Conservation (phyloP, 106 monocot species). For the Alisma plantagoaquatica region DNA sequence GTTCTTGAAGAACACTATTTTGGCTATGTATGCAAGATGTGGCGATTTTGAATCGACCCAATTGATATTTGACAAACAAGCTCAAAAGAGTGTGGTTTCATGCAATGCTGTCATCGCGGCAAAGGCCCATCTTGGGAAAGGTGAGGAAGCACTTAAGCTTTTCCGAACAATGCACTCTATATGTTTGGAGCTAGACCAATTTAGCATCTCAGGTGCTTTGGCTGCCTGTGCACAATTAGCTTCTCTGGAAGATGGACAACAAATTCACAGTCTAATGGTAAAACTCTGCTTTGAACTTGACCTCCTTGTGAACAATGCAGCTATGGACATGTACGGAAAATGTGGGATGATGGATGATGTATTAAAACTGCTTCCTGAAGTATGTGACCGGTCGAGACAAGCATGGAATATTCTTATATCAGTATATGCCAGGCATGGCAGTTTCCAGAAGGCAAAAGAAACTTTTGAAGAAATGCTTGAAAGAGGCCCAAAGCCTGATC, state of each 20-base stretch:
- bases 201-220: constrained; percentile 46
- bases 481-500: constrained; percentile 53
- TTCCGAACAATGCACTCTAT: constrained; percentile 36
- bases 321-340: constrained; percentile 96
- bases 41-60: constrained; percentile 55
- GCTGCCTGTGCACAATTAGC: constrained; percentile 60
- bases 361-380: constrained; percentile 46
- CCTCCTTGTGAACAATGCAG: constrained; percentile 46
- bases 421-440: constrained; percentile 52
- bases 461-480: constrained; percentile 55
- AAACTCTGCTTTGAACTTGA: constrained; percentile 52
- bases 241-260: constrained; percentile 63
- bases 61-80: constrained; percentile 35
- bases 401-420: constrained; percentile 90
- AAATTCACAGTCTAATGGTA: constrained; percentile 50
- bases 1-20: constrained; percentile 58
- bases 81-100: constrained; percentile 40
- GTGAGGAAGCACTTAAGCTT: constrained; percentile 70
- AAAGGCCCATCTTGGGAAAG: constrained; percentile 39
- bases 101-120: constrained; percentile 80
- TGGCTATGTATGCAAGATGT: constrained; percentile 76
- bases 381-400: constrained; percentile 16
- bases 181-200: constrained; percentile 39
- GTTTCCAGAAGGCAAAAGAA: constrained; percentile 42
- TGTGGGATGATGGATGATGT: constrained; percentile 61